Percentiles rank a stretch among this genome's conserved stretches.
These are phyloP conservation scores for Trichomonascaceae sp. DNA, from an alignment of 1,139 yeast species.

Conservation along the genomic window DNA sequence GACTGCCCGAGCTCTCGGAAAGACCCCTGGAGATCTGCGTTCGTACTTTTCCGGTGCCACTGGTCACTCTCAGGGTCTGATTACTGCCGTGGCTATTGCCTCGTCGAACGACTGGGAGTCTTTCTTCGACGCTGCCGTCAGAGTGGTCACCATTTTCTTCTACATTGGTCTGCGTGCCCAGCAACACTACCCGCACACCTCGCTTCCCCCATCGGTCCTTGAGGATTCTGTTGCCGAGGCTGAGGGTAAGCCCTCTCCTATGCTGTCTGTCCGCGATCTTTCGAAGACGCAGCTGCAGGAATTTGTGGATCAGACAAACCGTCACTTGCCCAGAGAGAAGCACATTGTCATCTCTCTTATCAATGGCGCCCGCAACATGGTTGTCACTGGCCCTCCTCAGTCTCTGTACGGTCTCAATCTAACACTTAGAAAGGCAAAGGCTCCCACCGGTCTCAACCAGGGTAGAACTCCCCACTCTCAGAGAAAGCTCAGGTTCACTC, in stretches of 20 bases:
- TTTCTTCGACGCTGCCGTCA: constrained; percentile 55
- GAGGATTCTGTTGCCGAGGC: constrained; percentile 89
- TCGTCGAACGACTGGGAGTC: constrained; percentile 79
- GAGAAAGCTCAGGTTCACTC: constrained; percentile 84
- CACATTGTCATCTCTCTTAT: constrained; percentile 83
- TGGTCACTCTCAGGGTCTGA: constrained; percentile 97
- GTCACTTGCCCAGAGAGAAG: constrained; percentile 83
- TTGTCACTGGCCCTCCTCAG: constrained; percentile 96
- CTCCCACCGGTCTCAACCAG: constrained; percentile 89
- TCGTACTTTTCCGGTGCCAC: constrained; percentile 68
- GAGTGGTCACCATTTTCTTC: constrained; percentile 75
- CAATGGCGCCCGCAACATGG: constrained; percentile 93
- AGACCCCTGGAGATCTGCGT: constrained; percentile 83
- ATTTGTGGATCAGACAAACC: constrained; percentile 75
- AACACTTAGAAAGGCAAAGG: constrained; percentile 85
- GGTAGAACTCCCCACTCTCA: constrained; percentile 86
- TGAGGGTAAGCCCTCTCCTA: constrained; percentile 95
- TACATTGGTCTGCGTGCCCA: constrained; percentile 90
- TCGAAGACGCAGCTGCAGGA: constrained; percentile 64
- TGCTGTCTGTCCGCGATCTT: constrained; percentile 88
- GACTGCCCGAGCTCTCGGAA: constrained; percentile 72
- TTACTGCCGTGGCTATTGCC: constrained; percentile 85
- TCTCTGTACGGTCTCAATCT: constrained; percentile 94
- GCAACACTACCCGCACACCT: constrained; percentile 82
- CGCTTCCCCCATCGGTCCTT: constrained; percentile 85